A percentile compares a stretch with the other conserved stretches of the same genome.
Conservation (phyloP, 2,329 filamentous ascomycete genomes). For the Emergomyces africanus region DNA sequence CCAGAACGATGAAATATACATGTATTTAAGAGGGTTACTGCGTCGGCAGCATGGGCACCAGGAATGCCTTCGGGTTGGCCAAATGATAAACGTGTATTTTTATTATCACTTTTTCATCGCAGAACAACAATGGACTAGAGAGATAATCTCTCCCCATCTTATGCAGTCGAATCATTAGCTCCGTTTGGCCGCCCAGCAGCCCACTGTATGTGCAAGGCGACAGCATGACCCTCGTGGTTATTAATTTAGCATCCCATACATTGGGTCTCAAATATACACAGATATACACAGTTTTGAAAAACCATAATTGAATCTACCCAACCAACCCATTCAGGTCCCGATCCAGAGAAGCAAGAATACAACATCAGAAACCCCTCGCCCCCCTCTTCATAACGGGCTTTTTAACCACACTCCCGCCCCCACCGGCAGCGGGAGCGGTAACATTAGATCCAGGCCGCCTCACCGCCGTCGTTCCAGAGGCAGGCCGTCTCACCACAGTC, state of each 20-base stretch:
- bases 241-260: not conserved
- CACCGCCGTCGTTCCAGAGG: slow-evolving; percentile 14
- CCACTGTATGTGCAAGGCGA: not conserved
- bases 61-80: not conserved
- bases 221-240: not conserved
- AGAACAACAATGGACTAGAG: too few species aligned
- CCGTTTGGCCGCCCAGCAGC: not conserved
- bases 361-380: slow-evolving; percentile 17
- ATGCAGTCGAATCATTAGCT: not conserved
- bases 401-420: slow-evolving; percentile 25
- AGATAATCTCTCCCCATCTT: not conserved
- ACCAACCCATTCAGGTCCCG: not conserved
- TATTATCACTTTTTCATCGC: not conserved
- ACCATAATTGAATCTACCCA: not conserved
- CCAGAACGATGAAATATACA: not conserved
- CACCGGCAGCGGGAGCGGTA: slow-evolving; percentile 16
- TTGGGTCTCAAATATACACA: not conserved
- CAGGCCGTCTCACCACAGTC: slow-evolving; percentile 24
- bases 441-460: slow-evolving; percentile 14
- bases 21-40: not conserved
- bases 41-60: not conserved
- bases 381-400: slow-evolving; percentile 24
- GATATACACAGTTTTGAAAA: not conserved
- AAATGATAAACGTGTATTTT: not conserved
- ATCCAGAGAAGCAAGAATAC: not conserved